Percentiles rank a stretch among this genome's conserved stretches.
phyloP scores from a whole-genome alignment of 768 basidiomycete genomes.

The Pisolithus tinctorius region DNA sequence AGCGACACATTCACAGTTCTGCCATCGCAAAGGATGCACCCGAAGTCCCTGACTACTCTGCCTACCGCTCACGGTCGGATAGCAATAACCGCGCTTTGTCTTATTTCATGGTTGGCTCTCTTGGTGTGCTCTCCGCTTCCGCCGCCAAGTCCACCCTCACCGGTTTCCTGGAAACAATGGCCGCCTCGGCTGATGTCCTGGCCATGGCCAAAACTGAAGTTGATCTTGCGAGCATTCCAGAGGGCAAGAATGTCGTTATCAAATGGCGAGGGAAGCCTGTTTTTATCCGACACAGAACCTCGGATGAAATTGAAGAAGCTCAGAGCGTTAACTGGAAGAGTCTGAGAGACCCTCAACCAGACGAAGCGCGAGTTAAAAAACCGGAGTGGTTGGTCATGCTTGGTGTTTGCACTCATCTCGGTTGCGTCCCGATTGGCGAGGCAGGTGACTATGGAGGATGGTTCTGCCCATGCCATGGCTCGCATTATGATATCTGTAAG shows the following conservation, averaged over 20 bases:
- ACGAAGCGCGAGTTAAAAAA: conserved; percentile 84
- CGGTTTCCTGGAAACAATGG: conserved; percentile 93
- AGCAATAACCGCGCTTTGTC: conserved; percentile 68
- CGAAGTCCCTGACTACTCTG: conserved; percentile 82
- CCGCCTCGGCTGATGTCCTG: conserved; percentile 95
- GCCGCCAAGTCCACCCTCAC: conserved; percentile 90
- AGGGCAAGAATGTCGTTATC: conserved; percentile 95
- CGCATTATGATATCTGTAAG: conserved; percentile 92
- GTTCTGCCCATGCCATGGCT: conserved; percentile 99
- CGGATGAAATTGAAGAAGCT: conserved; percentile 89
- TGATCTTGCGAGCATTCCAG: conserved; percentile 82
- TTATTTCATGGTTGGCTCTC: conserved; percentile 86
- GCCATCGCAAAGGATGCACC: conserved; percentile 61
- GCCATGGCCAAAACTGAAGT: conserved; percentile 98
- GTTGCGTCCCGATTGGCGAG: conserved; percentile 98
- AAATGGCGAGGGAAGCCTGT: conserved; percentile 99
- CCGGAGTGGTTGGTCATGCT: conserved; percentile 96
- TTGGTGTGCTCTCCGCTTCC: conserved; percentile 91
- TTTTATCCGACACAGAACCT: conserved; percentile 95
- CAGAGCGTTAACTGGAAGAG: conserved; percentile 76
- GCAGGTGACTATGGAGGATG: conserved; percentile 97
- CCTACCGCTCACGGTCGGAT: conserved; percentile 68
- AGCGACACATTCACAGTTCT: conserved; percentile 75
- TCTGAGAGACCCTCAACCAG: conserved; percentile 87
- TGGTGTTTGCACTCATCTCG: conserved; percentile 94